These are phyloP conservation scores for Samsoniella hepiali DNA, from an alignment of 2,329 filamentous ascomycete species.

Conservation along the genomic window DNA sequence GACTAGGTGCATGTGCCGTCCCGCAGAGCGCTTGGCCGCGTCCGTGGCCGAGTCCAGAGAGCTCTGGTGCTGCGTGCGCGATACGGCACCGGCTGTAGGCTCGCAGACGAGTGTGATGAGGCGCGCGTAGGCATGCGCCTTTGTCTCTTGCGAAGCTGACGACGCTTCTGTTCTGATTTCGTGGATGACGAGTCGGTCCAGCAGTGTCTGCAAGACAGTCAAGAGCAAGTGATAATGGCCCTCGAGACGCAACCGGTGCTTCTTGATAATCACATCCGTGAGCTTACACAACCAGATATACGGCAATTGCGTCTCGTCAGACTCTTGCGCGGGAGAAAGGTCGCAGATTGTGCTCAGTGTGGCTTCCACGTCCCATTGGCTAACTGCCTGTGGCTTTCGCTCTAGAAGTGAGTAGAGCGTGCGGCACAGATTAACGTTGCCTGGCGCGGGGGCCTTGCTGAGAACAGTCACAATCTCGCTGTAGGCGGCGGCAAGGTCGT, in stretches of 20 bases:
- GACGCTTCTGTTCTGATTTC: conserved; percentile 23
- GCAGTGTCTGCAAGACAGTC: conserved; percentile 52
- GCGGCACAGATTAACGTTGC: conserved; percentile 40
- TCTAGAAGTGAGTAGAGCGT: conserved; percentile 47
- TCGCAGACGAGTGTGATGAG: conserved; percentile 59
- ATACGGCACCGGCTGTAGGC: conserved; percentile 54
- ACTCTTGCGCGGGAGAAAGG: conserved; percentile 27
- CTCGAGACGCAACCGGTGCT: conserved; percentile 58
- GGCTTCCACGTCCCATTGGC: conserved; percentile 56
- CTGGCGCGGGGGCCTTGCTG: conserved; percentile 27
- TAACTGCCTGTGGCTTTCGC: conserved; percentile 47
- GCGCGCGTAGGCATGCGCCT: conserved; percentile 52
- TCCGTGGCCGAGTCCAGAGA: conserved; percentile 58
- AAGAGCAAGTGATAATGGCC: conserved; percentile 60
- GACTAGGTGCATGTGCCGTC: conserved; percentile 59
- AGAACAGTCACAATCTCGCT: conserved; percentile 37
- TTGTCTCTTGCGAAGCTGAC: conserved; percentile 33
- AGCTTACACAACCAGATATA: conserved; percentile 52
- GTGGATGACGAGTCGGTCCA: conserved; percentile 48
- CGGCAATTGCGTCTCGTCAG: conserved; percentile 27
- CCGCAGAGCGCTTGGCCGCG: conserved; percentile 58
- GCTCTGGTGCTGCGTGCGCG: conserved; percentile 42
- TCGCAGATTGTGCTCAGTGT: conserved; percentile 46
- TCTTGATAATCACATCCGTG: conserved; percentile 54
- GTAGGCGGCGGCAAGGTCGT: conserved; percentile 41